Conservation (phyloP, 306 rosid species). For the Prunus dulcis region DNA sequence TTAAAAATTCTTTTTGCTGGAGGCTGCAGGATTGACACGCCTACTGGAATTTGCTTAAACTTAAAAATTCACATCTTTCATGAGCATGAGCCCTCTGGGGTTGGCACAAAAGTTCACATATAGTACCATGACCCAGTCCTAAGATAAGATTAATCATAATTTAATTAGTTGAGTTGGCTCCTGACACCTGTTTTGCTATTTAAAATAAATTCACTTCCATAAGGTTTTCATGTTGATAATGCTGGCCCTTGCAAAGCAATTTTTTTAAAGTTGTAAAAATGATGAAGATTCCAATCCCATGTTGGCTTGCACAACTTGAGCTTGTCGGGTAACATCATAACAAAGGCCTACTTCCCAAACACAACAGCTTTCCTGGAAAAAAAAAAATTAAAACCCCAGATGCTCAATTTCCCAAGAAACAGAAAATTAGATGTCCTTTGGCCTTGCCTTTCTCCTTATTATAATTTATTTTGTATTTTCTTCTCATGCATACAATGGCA, state of each 20-base stretch:
- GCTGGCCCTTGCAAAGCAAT: slow-evolving; percentile 23
- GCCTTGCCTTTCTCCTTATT: neutral
- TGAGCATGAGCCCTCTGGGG: neutral
- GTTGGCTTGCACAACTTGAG: slow-evolving; percentile 39
- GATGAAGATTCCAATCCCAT: slow-evolving; percentile 46
- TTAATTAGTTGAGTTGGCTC: neutral
- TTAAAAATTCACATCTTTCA: neutral
- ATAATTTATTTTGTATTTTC: neutral
- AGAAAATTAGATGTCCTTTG: neutral
- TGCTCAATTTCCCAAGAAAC: neutral
- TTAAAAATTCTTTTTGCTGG: neutral
- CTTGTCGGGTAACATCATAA: slow-evolving; percentile 38
- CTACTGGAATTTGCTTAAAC: neutral
- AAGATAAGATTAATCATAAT: neutral
- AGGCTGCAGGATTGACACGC: neutral
- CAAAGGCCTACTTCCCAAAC: slow-evolving; percentile 14
- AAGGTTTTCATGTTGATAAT: slow-evolving; percentile 21
- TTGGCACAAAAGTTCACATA: neutral
- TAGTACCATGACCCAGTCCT: too few relatives aligned
- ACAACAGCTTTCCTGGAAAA: slow-evolving; percentile 12
- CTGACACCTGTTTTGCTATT: slow-evolving; percentile 4
- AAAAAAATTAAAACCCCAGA: neutral
- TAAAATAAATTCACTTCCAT: slow-evolving; percentile 5
- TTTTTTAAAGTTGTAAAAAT: slow-evolving; percentile 26
- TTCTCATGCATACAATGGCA: too few relatives aligned